Percentiles rank a stretch among this genome's conserved stretches.
phyloP scores from a whole-genome alignment of 345 rosid species.

The Boechera retrofracta region DNA sequence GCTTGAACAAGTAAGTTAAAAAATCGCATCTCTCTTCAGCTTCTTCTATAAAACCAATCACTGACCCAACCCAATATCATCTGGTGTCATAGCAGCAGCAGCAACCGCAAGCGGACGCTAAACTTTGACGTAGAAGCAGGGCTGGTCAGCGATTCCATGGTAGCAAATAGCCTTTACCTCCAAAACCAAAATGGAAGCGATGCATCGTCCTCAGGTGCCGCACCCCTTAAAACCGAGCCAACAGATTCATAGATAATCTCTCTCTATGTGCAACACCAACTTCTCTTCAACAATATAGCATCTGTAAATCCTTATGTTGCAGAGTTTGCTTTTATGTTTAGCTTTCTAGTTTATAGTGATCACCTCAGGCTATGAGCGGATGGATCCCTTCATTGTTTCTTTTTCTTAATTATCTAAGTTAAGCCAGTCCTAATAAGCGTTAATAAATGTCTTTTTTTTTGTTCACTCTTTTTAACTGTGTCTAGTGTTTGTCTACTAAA shows the following conservation, averaged over 20 bases:
- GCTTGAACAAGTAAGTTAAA: slow-evolving; percentile 68
- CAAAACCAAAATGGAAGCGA: slow-evolving; percentile 55
- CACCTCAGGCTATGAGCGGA: slow-evolving; percentile 36
- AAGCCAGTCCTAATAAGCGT: slow-evolving; percentile 7
- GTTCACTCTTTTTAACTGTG: not conserved
- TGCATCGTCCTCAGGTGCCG: slow-evolving; percentile 39
- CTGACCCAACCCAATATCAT: not conserved
- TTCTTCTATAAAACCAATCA: slow-evolving; percentile 15
- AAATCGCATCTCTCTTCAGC: not conserved
- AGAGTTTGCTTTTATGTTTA: slow-evolving; percentile 36
- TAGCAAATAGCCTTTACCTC: slow-evolving; percentile 78
- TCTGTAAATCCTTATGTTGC: slow-evolving; percentile 35
- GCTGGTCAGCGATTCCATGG: slow-evolving; percentile 93
- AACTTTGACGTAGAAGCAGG: slow-evolving; percentile 88
- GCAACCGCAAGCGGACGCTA: slow-evolving; percentile 70
- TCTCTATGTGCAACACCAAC: not conserved
- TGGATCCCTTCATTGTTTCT: slow-evolving; percentile 20
- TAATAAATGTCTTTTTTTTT: slow-evolving; percentile 8
- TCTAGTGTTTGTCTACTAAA: no score
- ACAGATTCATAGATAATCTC: slow-evolving; percentile 25
- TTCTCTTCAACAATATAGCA: slow-evolving; percentile 15
- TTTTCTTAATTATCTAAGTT: not conserved
- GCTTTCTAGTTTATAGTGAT: slow-evolving; percentile 45
- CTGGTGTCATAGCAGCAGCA: slow-evolving; percentile 48
- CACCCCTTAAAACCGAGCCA: slow-evolving; percentile 46